These are phyloP conservation scores for Fusarium beomiforme DNA, from an alignment of 2,329 filamentous ascomycete species.

Conservation along the genomic window DNA sequence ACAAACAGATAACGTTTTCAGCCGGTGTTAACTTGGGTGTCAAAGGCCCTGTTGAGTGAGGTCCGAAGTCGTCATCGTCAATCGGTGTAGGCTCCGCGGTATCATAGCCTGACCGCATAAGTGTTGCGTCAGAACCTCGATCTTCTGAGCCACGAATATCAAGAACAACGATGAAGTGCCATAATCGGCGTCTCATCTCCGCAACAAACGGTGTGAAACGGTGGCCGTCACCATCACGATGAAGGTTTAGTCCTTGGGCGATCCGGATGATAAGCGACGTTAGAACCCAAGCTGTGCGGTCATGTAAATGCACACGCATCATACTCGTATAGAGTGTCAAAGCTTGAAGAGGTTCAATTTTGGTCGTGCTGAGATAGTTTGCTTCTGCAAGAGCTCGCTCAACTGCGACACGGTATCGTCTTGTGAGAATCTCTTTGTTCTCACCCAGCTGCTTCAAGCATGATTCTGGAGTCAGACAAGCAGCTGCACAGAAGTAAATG, in stretches of 20 bases:
- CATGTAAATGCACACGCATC: conserved; percentile 50
- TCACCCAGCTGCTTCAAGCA: conserved; percentile 49
- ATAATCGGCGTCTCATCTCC: conserved; percentile 69
- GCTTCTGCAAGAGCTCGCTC: conserved; percentile 54
- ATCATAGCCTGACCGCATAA: conserved; percentile 55
- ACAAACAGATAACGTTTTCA: conserved; percentile 54
- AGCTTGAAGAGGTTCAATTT: conserved; percentile 54
- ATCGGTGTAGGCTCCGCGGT: conserved; percentile 62
- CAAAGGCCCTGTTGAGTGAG: conserved; percentile 49
- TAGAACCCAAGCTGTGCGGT: conserved; percentile 55
- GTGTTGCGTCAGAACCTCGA: conserved; percentile 58
- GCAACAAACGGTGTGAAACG: conserved; percentile 60
- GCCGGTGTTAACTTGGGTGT: conserved; percentile 50
- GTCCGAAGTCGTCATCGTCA: conserved; percentile 62
- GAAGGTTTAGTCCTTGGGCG: conserved; percentile 54
- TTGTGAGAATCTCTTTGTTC: conserved; percentile 46
- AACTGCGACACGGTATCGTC: conserved; percentile 46
- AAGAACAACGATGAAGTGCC: conserved; percentile 71
- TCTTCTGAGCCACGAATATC: conserved; percentile 66
- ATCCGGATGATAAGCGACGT: conserved; percentile 55
- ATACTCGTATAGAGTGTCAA: conserved; percentile 54
- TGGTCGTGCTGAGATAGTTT: conserved; percentile 54
- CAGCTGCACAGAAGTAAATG: conserved; percentile 55
- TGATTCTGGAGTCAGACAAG: conserved; percentile 45
- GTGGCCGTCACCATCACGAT: conserved; percentile 53